These are phyloP conservation scores for Globisporangium splendens DNA, from an alignment of 352 stramenopile genomes.

Conservation along the genomic window DNA sequence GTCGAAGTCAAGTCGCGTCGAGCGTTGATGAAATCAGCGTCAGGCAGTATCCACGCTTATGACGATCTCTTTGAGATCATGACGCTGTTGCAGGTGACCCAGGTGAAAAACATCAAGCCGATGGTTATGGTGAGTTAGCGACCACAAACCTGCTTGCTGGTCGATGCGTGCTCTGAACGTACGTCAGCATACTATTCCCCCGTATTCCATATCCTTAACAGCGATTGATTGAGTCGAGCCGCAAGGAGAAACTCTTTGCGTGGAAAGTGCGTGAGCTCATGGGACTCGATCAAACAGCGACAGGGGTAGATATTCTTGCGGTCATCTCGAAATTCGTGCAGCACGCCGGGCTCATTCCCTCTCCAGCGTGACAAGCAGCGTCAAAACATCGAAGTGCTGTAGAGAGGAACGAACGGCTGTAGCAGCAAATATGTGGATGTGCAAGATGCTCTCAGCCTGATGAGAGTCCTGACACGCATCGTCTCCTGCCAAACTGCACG, in stretches of 20 bases:
- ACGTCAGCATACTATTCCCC: too few species aligned
- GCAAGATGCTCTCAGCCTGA: too few species aligned
- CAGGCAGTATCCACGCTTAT: background rate
- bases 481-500: too few species aligned
- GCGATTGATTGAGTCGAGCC: conserved; percentile 10
- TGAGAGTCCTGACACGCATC: too few species aligned
- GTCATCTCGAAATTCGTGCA: background rate
- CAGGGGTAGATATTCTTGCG: background rate
- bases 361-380: too few species aligned
- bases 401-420: too few species aligned
- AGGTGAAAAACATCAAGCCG: conserved; percentile 8
- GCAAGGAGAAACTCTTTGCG: conserved; percentile 8
- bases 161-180: too few species aligned
- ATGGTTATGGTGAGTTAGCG: conserved; percentile 5
- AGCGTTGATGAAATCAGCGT: conserved; percentile 6
- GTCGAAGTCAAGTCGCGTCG: conserved; percentile 9
- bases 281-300: conserved; percentile 4
- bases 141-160: too few species aligned
- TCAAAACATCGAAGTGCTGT: too few species aligned
- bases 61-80: conserved; percentile 16
- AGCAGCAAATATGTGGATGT: too few species aligned
- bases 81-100: conserved; percentile 7
- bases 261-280: conserved; percentile 12
- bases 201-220: background rate
- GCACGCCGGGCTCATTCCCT: conserved; percentile 6